These are phyloP conservation scores for Conoideocrella luteorostrata DNA, from an alignment of 2,329 filamentous ascomycete species.

Conservation along the genomic window DNA sequence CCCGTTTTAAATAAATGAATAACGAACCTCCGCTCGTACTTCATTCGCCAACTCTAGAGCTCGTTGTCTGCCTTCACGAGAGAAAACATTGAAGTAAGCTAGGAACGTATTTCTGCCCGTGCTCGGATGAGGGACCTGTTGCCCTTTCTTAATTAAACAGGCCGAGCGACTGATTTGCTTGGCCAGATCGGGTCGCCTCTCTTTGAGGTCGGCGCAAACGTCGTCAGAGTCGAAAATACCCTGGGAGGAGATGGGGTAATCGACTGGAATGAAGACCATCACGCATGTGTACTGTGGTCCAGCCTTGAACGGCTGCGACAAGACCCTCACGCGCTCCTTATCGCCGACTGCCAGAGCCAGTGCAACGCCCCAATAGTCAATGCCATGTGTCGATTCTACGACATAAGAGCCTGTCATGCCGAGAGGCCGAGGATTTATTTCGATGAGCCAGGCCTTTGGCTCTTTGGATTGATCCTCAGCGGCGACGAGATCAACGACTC, in stretches of 20 bases:
- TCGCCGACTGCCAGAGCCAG: slow-evolving; percentile 8
- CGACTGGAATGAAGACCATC: slow-evolving; percentile 9
- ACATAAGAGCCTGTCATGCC: slow-evolving; percentile 11
- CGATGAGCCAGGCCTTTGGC: slow-evolving; percentile 11
- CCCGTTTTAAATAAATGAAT: slow-evolving; percentile 6
- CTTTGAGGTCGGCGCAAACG: slow-evolving; percentile 8
- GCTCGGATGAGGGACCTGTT: slow-evolving; percentile 5
- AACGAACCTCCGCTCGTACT: slow-evolving; percentile 6
- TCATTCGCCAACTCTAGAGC: slow-evolving; percentile 5
- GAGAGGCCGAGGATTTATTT: slow-evolving; percentile 15
- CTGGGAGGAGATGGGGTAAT: slow-evolving; percentile 7
- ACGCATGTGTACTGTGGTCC: slow-evolving; percentile 10
- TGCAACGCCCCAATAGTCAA: slow-evolving; percentile 13
- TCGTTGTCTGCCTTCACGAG: slow-evolving; percentile 1
- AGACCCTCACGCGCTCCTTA: slow-evolving; percentile 4
- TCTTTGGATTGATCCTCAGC: neutral
- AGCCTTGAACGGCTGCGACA: slow-evolving; percentile 12
- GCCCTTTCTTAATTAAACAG: slow-evolving; percentile 5
- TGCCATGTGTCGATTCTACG: slow-evolving; percentile 13
- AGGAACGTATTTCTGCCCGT: slow-evolving; percentile 5
- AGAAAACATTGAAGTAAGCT: slow-evolving; percentile 8
- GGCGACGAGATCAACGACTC: slow-evolving; percentile 1
- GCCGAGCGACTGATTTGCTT: slow-evolving; percentile 3
- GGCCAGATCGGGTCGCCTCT: slow-evolving; percentile 3
- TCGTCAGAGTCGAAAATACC: slow-evolving; percentile 13